Base-by-base conservation (phyloP, 2,329 filamentous ascomycete species). In the Pseudogymnoascus sp. region DNA sequence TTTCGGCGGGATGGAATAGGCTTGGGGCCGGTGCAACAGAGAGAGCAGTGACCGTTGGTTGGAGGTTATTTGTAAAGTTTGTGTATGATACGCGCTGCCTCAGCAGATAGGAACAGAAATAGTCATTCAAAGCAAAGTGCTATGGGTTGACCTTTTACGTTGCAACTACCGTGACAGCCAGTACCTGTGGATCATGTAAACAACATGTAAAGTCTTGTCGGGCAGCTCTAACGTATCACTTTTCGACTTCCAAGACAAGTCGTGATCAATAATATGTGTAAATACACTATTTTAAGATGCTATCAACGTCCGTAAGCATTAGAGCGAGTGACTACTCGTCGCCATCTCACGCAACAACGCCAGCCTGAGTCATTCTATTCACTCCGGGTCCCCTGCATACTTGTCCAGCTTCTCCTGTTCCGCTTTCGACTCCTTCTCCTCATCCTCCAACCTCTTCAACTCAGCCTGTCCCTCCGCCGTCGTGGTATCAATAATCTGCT, bases 401-500 rank as follows among this genome's bases (percentile, higher is more conserved):
- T 72, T 70, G 29, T 70, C 68, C 6, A 68, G 71, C 29, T 71
- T 70, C 35, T 70, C 68, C 8, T 67, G 64, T 24, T 68, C 62
- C 44, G 68, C 63, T 13, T 65, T 65, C 8, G 63, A 64, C 5
- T 68, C 67, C 63, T 71, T 73, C 67, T 79, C 81, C 67, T 83
- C 79, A 26, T 82, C 81, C 74, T 91, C 87, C 65, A 96, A 82
- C 68, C 92, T 85, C 77, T 89, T 88, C 70, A 93, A 80, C 72
- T 87, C 86, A 74, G 87, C 84, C 79, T 88, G 83, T 2, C 93
- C 93, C 73, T 95, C 87, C 72, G 92, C 88, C 2, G 93, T 96
- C 53, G 92, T 99, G 1, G 92, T 91, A 77, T 99, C 95, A 69
- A 99, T 96, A 61, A 99, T 91, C 60, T 96, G 87, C 72, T 96